These are phyloP conservation scores for Gloeopeniophorella convolvens DNA, from an alignment of 768 basidiomycete genomes.

Conservation along the genomic window DNA sequence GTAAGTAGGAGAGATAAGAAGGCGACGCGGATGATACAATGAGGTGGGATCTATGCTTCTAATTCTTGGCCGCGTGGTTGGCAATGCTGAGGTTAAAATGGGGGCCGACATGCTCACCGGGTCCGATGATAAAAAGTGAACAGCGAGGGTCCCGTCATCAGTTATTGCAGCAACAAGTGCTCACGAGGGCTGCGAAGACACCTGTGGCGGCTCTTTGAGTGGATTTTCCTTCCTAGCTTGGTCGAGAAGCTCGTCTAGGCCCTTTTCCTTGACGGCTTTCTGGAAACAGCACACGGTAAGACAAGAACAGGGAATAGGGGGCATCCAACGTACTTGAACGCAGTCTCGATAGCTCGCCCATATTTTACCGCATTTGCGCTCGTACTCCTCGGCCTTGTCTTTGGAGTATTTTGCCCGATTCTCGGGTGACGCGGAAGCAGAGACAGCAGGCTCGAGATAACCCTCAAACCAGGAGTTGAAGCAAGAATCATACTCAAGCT, in stretches of 20 bases:
- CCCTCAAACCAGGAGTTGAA: slow-evolving; percentile 99
- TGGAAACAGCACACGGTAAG: slow-evolving; percentile 26
- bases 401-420: slow-evolving; percentile 58
- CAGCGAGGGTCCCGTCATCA: too few relatives aligned
- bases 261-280: slow-evolving; percentile 77
- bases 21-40: neutral
- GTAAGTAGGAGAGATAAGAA: neutral
- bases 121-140: neutral
- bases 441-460: slow-evolving; percentile 79
- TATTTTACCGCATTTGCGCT: slow-evolving; percentile 73
- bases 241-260: slow-evolving; percentile 65
- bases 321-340: slow-evolving; percentile 56
- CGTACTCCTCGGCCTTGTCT: slow-evolving; percentile 82
- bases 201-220: slow-evolving; percentile 51
- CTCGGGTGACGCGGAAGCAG: slow-evolving; percentile 31
- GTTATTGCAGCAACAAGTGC: slow-evolving; percentile 11
- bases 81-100: neutral
- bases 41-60: neutral
- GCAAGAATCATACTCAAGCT: slow-evolving; percentile 86
- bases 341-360: slow-evolving; percentile 80
- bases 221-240: slow-evolving; percentile 48
- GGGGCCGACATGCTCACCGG: neutral
- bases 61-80: neutral
- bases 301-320: neutral
- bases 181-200: slow-evolving; percentile 24